Percentiles rank a stretch among this genome's conserved stretches.
These are phyloP conservation scores for Annulohypoxylon truncatum DNA, from an alignment of 2,329 filamentous ascomycete genomes.

Conservation along the genomic window DNA sequence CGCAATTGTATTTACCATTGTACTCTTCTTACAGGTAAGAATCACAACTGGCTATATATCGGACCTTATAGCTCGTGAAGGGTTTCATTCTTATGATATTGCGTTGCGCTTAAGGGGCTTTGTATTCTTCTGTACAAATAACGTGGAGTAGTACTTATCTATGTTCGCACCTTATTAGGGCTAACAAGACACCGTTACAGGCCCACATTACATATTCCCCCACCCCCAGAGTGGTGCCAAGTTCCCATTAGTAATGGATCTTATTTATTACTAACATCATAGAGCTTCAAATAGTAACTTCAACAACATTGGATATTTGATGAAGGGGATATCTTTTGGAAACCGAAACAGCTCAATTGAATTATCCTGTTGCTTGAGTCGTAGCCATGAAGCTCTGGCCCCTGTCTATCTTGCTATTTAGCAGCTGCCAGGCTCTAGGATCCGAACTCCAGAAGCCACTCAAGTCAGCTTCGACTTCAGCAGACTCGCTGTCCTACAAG, in stretches of 20 bases:
- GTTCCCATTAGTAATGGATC: not conserved
- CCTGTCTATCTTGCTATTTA: conserved; percentile 23
- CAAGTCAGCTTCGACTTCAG: conserved; percentile 3
- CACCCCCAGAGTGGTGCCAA: not conserved
- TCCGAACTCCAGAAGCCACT: conserved; percentile 35
- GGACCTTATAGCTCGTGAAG: no score
- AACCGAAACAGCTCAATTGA: not conserved
- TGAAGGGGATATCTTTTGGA: not conserved
- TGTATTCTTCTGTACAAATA: not conserved
- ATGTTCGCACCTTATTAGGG: not conserved
- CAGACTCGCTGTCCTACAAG: not conserved
- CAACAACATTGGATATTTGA: not conserved
- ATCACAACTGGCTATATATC: no score
- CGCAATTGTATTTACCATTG: no score
- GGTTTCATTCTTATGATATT: no score
- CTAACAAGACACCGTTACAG: not conserved
- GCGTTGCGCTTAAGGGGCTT: not conserved
- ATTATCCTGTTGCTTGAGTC: not conserved
- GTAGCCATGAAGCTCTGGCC: conserved; percentile 34
- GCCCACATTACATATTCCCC: not conserved
- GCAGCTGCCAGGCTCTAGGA: conserved; percentile 28
- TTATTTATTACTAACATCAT: not conserved
- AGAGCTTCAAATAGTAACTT: not conserved
- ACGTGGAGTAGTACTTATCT: not conserved
- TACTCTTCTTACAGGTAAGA: no score